phyloP scores from a whole-genome alignment of 441 rosid species.

The Erysimum cheiri region DNA sequence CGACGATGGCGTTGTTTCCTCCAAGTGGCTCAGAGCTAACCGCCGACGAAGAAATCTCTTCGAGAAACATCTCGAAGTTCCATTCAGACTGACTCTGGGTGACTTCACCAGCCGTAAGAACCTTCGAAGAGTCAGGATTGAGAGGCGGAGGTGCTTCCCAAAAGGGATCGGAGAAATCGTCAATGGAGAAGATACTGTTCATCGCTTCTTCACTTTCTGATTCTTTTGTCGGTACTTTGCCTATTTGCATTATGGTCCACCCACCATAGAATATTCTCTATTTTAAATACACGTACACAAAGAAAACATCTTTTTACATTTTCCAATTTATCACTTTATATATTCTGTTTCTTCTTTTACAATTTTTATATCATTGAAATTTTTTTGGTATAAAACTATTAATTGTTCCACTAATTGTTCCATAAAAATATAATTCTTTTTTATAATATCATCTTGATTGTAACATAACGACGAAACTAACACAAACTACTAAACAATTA shows the following conservation, averaged over 20 bases:
- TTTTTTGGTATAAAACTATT: neutral
- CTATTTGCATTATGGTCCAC: conserved; percentile 39
- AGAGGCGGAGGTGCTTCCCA: conserved; percentile 56
- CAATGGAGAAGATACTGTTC: conserved; percentile 64
- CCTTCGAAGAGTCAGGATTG: conserved; percentile 32
- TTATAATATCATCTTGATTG: too few relatives aligned
- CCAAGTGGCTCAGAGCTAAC: conserved; percentile 50
- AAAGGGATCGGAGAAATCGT: conserved; percentile 76
- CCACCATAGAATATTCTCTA: conserved; percentile 30
- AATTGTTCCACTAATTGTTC: neutral
- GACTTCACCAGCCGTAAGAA: conserved; percentile 43
- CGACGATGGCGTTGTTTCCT: conserved; percentile 46
- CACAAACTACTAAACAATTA: too few relatives aligned
- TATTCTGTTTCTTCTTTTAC: neutral
- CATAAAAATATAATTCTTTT: too few relatives aligned
- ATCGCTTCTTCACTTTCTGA: conserved; percentile 39
- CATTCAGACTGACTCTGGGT: conserved; percentile 66
- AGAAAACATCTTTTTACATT: neutral
- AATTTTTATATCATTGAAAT: neutral
- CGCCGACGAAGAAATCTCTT: conserved; percentile 50
- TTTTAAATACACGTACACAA: neutral
- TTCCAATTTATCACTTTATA: neutral
- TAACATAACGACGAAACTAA: too few relatives aligned
- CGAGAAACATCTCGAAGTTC: conserved; percentile 69
- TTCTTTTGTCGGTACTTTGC: conserved; percentile 38